Percentiles rank a stretch among this genome's conserved stretches.
These are phyloP conservation scores for Trichoderma asperelloides DNA, from an alignment of 495 filamentous ascomycete genomes.

Conservation along the genomic window DNA sequence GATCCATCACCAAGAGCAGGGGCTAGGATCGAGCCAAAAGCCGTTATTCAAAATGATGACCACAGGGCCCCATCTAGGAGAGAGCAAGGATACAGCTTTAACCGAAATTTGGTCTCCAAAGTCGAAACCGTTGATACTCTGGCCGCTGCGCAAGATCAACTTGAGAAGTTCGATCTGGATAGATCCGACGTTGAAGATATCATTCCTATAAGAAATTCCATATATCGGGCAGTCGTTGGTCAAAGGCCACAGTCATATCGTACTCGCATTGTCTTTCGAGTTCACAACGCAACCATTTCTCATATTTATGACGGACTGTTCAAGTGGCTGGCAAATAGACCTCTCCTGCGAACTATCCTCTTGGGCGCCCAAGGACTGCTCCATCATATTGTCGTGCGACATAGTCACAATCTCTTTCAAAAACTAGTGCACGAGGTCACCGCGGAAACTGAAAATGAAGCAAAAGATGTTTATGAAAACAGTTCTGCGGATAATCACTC, in stretches of 20 bases:
- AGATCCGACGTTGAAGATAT: slow-evolving; percentile 11
- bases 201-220: slow-evolving; percentile 14
- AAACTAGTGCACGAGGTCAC: slow-evolving; percentile 7
- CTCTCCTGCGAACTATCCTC: slow-evolving; percentile 14
- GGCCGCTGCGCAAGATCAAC: background rate
- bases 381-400: slow-evolving; percentile 13
- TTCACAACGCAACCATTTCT: background rate
- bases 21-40: background rate
- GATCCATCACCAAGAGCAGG: background rate
- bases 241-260: slow-evolving; percentile 13
- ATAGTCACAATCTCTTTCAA: slow-evolving; percentile 9
- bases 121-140: background rate
- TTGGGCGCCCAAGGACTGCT: slow-evolving; percentile 1
- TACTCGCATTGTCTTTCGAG: slow-evolving; percentile 12
- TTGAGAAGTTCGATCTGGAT: background rate
- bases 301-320: slow-evolving; percentile 14
- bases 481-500: background rate
- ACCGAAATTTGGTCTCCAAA: background rate
- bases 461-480: background rate
- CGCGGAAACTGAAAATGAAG: background rate
- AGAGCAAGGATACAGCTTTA: background rate
- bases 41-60: background rate
- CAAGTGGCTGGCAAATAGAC: slow-evolving; percentile 9
- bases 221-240: slow-evolving; percentile 9
- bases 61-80: background rate